These are phyloP conservation scores for Aspergillus haitiensis DNA, from an alignment of 495 filamentous ascomycete genomes.

Conservation along the genomic window DNA sequence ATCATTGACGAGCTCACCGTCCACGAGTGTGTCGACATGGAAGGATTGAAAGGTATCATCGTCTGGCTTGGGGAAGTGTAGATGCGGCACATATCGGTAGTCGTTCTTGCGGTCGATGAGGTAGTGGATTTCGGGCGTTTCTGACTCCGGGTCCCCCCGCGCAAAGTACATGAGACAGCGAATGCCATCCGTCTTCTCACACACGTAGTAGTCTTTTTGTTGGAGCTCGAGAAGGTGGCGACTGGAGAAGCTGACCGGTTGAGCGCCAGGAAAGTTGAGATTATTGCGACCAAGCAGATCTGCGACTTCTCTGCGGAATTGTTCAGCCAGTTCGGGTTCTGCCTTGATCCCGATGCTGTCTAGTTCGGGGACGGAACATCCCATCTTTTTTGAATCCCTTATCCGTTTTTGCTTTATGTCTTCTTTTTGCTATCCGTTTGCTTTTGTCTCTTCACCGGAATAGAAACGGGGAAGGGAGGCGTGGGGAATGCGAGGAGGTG, in stretches of 20 bases:
- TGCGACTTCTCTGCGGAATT: conserved; percentile 73
- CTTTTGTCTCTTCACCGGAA: too few species aligned
- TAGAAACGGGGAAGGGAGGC: background rate
- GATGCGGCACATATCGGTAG: conserved; percentile 75
- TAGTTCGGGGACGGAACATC: conserved; percentile 49
- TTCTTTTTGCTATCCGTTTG: background rate
- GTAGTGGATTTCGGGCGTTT: conserved; percentile 63
- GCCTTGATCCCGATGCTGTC: conserved; percentile 61
- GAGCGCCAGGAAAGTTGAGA: conserved; percentile 80
- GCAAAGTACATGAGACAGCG: conserved; percentile 91
- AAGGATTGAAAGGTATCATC: conserved; percentile 59
- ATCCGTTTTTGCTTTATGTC: background rate
- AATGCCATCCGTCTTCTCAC: conserved; percentile 97
- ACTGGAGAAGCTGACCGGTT: conserved; percentile 86
- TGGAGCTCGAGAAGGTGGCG: conserved; percentile 77
- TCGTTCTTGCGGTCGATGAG: conserved; percentile 97
- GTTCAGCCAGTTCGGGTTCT: conserved; percentile 53
- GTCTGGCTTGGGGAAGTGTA: conserved; percentile 77
- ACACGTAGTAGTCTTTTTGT: conserved; percentile 87
- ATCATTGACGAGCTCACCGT: conserved; percentile 92
- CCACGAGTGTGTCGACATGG: conserved; percentile 79
- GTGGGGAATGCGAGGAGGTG: conserved; percentile 2
- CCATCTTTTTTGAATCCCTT: conserved; percentile 28
- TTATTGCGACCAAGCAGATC: conserved; percentile 66
- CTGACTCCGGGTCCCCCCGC: conserved; percentile 46